A percentile compares a stretch with the other conserved stretches of the same genome.
These are phyloP conservation scores for Picea abies DNA, from an alignment of 83 land plant species.

Conservation along the genomic window DNA sequence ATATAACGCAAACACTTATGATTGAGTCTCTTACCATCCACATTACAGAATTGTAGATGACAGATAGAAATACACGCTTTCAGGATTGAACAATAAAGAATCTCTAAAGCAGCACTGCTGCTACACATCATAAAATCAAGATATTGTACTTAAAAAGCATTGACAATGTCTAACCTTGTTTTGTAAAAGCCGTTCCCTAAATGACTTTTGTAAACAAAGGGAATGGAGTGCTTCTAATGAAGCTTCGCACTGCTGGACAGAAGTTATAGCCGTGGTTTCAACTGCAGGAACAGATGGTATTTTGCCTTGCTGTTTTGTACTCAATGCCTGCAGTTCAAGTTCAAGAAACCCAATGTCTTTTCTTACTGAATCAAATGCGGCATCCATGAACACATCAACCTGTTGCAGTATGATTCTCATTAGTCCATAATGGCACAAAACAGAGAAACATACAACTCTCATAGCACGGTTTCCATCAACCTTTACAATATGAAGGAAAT, in stretches of 20 bases:
- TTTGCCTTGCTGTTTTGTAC: constrained; percentile 30
- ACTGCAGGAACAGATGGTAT: constrained; percentile 34
- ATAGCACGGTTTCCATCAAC: neutral
- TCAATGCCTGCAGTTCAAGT: constrained; percentile 42
- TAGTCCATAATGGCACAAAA: neutral
- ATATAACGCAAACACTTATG: neutral
- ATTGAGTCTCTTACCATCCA: neutral
- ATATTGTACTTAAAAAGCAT: neutral
- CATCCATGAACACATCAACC: constrained; percentile 94
- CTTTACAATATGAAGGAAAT: neutral
- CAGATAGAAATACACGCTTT: neutral
- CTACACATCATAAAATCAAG: neutral
- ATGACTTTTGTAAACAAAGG: constrained; percentile 83
- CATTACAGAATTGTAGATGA: neutral
- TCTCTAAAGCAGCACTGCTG: neutral
- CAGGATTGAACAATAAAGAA: neutral
- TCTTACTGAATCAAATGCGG: constrained; percentile 71
- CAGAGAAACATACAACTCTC: neutral
- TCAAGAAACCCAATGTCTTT: constrained; percentile 59
- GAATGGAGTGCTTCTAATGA: constrained; percentile 83
- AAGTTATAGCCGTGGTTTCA: constrained; percentile 48
- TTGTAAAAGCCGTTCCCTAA: constrained; percentile 78
- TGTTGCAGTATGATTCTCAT: constrained; percentile 25
- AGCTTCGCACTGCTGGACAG: constrained; percentile 85
- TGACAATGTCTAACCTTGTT: constrained; percentile 63